Percentiles rank a stretch among this genome's conserved stretches.
phyloP scores from a whole-genome alignment of 1,284 basidiomycete species.

The Fomitiporia mediterranea region DNA sequence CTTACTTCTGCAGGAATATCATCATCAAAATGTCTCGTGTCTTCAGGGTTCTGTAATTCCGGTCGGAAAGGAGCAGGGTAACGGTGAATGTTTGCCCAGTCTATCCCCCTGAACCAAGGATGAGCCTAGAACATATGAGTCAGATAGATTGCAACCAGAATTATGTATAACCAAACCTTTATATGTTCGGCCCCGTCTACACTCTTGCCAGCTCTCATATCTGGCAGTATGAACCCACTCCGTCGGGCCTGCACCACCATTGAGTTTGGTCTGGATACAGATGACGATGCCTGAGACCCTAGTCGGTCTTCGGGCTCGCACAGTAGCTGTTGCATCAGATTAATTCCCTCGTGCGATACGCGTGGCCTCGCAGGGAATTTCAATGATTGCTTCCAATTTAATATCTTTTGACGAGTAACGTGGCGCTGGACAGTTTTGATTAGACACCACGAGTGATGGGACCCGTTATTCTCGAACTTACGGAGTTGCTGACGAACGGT shows the following conservation, averaged over 20 bases:
- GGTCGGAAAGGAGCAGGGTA: slow-evolving; percentile 86
- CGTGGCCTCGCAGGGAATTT: slow-evolving; percentile 82
- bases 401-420: slow-evolving; percentile 85
- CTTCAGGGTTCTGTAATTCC: slow-evolving; percentile 71
- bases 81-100: slow-evolving; percentile 78
- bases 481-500: slow-evolving; percentile 89
- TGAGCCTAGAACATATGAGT: slow-evolving; percentile 51
- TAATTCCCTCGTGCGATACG: slow-evolving; percentile 81
- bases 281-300: slow-evolving; percentile 67
- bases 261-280: slow-evolving; percentile 71
- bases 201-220: slow-evolving; percentile 39
- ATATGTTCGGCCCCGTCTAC: slow-evolving; percentile 85
- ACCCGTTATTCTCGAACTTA: too few relatives aligned
- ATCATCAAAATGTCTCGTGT: slow-evolving; percentile 88
- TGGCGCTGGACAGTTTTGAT: slow-evolving; percentile 53
- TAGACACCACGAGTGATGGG: neutral
- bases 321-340: slow-evolving; percentile 82
- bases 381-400: slow-evolving; percentile 88
- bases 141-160: slow-evolving; percentile 42
- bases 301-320: slow-evolving; percentile 94
- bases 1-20: slow-evolving; percentile 87
- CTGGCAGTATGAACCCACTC: slow-evolving; percentile 62
- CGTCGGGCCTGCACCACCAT: slow-evolving; percentile 68
- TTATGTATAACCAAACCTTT: slow-evolving; percentile 50
- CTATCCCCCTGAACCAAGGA: slow-evolving; percentile 83